Evolutionary conservation across 352 stramenopile species (phyloP).

Genomic region (Globisporangium megalacanthum): DNA sequence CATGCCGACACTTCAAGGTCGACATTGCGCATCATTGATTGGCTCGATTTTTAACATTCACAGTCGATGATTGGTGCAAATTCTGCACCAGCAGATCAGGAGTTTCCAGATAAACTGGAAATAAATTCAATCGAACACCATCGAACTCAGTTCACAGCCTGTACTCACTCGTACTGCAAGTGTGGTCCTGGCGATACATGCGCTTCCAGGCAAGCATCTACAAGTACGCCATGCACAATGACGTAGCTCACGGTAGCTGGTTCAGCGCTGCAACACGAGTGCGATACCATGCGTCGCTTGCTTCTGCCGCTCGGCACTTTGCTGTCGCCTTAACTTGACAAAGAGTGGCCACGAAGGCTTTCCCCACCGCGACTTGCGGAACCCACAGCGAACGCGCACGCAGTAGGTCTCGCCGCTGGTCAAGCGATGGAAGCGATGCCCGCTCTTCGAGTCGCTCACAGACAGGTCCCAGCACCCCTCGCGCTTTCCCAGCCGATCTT

Average conservation of each 20-base stretch:
- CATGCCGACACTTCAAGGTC: neutral
- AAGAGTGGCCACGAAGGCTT: constrained; percentile 20
- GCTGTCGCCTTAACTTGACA: constrained; percentile 1
- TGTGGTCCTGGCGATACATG: no score
- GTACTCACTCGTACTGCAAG: no score
- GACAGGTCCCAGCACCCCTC: constrained; percentile 17
- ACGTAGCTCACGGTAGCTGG: no score
- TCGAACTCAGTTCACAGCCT: no score
- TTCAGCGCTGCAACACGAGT: no score
- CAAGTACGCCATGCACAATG: no score
- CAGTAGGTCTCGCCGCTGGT: constrained; percentile 19
- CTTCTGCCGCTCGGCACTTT: neutral
- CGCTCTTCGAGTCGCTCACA: constrained; percentile 15
- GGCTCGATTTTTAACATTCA: neutral
- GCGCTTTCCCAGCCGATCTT: neutral
- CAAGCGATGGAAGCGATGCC: constrained; percentile 26
- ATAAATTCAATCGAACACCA: no score
- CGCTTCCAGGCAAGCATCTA: no score
- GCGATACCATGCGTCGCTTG: neutral
- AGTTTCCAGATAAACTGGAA: no score
- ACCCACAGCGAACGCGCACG: constrained; percentile 24
- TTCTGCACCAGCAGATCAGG: no score
- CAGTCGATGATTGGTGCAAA: no score
- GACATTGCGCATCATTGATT: neutral
- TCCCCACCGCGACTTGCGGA: constrained; percentile 18